These are phyloP conservation scores for Botrytis tulipae DNA, from an alignment of 2,329 filamentous ascomycete species.

Conservation along the genomic window DNA sequence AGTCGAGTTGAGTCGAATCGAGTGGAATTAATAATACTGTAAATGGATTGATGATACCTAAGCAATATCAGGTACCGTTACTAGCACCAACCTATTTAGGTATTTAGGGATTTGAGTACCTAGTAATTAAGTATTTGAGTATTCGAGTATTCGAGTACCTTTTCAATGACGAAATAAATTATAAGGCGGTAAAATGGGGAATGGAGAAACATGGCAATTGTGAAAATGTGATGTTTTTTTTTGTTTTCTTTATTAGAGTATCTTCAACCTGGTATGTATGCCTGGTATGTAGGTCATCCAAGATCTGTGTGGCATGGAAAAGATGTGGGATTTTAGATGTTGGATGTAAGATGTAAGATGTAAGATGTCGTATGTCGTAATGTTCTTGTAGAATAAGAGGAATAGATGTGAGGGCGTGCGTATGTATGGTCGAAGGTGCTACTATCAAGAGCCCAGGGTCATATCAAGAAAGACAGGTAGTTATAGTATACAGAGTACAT, in stretches of 20 bases:
- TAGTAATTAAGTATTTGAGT: background rate
- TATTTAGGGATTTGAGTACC: background rate
- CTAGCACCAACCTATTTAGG: background rate
- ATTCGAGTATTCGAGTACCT: background rate
- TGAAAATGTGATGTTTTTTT: background rate
- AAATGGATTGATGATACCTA: background rate
- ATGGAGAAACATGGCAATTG: slow-evolving; percentile 1
- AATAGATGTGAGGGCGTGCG: no score
- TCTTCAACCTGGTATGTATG: background rate
- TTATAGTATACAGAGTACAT: no score
- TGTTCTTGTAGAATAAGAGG: no score
- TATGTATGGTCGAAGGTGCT: no score
- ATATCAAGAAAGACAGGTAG: no score
- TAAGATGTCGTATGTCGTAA: no score
- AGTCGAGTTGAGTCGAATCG: background rate
- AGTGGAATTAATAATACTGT: background rate
- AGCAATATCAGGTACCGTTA: background rate
- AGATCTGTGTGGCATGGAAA: background rate
- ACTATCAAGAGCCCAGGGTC: no score
- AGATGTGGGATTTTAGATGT: background rate
- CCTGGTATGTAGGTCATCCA: background rate
- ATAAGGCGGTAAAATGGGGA: background rate
- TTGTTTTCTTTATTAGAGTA: background rate
- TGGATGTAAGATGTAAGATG: no score
- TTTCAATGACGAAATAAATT: background rate